Conservation (phyloP, 2,329 filamentous ascomycete genomes). For the Ilyonectria robusta region DNA sequence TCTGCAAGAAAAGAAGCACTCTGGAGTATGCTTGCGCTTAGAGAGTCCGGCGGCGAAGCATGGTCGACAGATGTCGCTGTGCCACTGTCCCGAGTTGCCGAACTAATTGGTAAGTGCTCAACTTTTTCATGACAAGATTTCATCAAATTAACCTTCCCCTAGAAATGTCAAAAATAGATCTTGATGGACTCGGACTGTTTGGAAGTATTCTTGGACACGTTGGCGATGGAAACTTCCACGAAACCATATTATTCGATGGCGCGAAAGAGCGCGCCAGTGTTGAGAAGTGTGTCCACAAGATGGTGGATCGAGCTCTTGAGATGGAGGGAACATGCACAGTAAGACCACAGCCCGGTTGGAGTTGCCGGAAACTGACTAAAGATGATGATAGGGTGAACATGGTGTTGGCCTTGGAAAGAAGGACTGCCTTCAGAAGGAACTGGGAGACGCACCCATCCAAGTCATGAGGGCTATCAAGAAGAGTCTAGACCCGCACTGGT, state of each 20-base stretch:
- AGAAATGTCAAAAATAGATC: conserved; percentile 70
- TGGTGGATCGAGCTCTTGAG: conserved; percentile 10
- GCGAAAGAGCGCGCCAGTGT: conserved; percentile 54
- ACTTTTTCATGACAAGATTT: background rate
- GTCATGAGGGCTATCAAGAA: conserved; percentile 64
- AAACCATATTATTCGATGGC: conserved; percentile 58
- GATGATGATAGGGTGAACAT: conserved; percentile 52
- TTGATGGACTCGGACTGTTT: conserved; percentile 68
- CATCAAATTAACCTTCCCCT: no score
- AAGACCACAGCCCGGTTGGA: background rate
- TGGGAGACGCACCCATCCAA: conserved; percentile 69
- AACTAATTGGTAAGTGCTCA: conserved; percentile 63
- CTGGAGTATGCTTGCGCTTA: conserved; percentile 73
- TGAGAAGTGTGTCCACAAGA: conserved; percentile 62
- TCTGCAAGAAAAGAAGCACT: conserved; percentile 75
- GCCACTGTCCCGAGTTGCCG: conserved; percentile 70
- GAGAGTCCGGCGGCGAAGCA: conserved; percentile 62
- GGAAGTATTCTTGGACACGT: conserved; percentile 76
- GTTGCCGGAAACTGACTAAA: background rate
- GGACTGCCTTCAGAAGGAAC: conserved; percentile 66
- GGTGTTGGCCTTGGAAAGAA: conserved; percentile 74
- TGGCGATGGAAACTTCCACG: conserved; percentile 78
- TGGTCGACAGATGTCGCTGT: conserved; percentile 81
- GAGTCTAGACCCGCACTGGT: conserved; percentile 3
- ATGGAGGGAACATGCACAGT: conserved; percentile 8